Evolutionary conservation across 192 early-diverging fungal genomes (phyloP).

Genomic region (Dispira parvispora): DNA sequence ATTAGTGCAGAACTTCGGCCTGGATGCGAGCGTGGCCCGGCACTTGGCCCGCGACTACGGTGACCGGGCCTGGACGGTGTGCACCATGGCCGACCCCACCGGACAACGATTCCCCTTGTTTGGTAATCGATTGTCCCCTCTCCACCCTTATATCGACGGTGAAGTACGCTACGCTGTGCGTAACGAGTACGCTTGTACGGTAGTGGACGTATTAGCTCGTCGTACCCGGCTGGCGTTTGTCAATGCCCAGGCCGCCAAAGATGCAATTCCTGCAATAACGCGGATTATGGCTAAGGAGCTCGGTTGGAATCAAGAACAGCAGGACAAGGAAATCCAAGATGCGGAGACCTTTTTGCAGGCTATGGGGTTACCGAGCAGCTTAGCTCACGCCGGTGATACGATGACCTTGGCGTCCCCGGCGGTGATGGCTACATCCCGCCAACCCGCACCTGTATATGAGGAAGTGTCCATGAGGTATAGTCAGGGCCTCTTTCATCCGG

Average conservation of each 20-base stretch:
- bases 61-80: slow-evolving; percentile 88
- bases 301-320: slow-evolving; percentile 48
- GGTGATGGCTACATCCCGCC: not conserved
- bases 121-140: slow-evolving; percentile 55
- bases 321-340: slow-evolving; percentile 47
- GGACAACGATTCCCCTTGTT: slow-evolving; percentile 61
- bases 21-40: slow-evolving; percentile 82
- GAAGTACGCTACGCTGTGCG: slow-evolving; percentile 85
- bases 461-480: slow-evolving; percentile 31
- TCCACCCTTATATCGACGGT: slow-evolving; percentile 87
- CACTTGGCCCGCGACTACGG: slow-evolving; percentile 87
- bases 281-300: slow-evolving; percentile 88
- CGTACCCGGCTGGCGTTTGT: slow-evolving; percentile 86
- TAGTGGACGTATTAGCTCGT: slow-evolving; percentile 84
- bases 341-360: slow-evolving; percentile 63
- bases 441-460: slow-evolving; percentile 15
- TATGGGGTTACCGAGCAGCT: slow-evolving; percentile 73
- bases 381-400: slow-evolving; percentile 17
- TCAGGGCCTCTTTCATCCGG: slow-evolving; percentile 29
- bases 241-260: slow-evolving; percentile 77
- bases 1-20: slow-evolving; percentile 86
- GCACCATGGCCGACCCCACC: slow-evolving; percentile 56
- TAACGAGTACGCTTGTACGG: slow-evolving; percentile 84
- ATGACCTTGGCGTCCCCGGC: slow-evolving; percentile 7
- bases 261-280: slow-evolving; percentile 69